Evolutionary conservation across 1,284 basidiomycete genomes (phyloP), one percentile per base, ranked within the genome.

Genomic region (Naganishia sp.): DNA sequence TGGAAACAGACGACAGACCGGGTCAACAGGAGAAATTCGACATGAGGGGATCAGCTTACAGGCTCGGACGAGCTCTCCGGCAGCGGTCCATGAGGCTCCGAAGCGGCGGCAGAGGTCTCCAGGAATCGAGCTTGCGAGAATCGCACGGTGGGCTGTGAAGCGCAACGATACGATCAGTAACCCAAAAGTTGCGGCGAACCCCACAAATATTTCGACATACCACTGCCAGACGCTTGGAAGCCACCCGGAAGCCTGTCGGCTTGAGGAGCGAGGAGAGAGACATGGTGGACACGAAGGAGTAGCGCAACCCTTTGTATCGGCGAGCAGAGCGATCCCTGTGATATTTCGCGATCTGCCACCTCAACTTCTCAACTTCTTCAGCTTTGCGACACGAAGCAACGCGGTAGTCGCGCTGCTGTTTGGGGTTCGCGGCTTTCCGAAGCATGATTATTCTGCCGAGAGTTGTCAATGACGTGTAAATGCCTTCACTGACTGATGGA

Each of bases 101-200:
- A 68, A 11, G 63, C 56, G 18, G 68, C 68, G 28, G 68, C 68
- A 23, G 63, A 65, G 21, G 68, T 68, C 57, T 68, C 64, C 49
- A 68, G 31, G 48, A 60, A 66, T 59, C 68, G 57, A 53, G 59
- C 53, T 33, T 57, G 54, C 36, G 59, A 43, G 36, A 60, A 55
- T 55, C 56, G 65, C 18, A 48, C 48, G 23, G 59, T 42, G 9
- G 59, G 59, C 59, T 61, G 28, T 13, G 13, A 25, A 39, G 33
- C 15, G 15, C 10, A 15, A 50, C 18, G 33, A 31, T 36, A 42
- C 4, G 1, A 13, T 6, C 16, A 39, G 13, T 39, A 15, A 18
- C 18, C 33, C 18, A 31, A 16, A 25, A 18, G 16, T 16, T 31
- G 9, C 13, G 18, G 16, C 13, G 18, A n/a, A 42, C 21, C 31